Conservation (phyloP, 2,329 filamentous ascomycete genomes). For the Monosporascus sp. region DNA sequence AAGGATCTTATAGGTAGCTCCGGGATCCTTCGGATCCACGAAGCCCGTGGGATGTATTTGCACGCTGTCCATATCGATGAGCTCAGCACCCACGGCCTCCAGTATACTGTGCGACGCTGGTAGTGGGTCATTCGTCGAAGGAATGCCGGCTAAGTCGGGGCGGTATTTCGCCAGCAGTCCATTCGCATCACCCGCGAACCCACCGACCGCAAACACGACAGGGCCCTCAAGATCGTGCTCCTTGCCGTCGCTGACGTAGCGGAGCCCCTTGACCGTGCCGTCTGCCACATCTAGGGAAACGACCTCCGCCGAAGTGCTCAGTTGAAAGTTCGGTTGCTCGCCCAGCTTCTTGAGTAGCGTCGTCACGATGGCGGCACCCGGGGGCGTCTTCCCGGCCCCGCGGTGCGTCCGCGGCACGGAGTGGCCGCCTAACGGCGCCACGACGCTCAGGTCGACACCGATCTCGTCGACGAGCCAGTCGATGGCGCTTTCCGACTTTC, state of each 20-base stretch:
- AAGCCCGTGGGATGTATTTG: conserved; percentile 64
- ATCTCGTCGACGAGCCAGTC: conserved; percentile 53
- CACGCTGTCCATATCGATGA: conserved; percentile 50
- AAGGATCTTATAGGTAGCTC: conserved; percentile 52
- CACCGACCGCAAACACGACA: conserved; percentile 56
- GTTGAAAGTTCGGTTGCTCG: conserved; percentile 41
- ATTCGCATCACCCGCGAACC: conserved; percentile 56
- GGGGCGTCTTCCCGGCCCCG: conserved; percentile 49
- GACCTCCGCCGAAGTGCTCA: conserved; percentile 49
- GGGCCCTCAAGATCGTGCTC: conserved; percentile 41
- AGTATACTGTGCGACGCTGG: conserved; percentile 47
- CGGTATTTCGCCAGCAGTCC: conserved; percentile 52
- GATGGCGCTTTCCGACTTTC: conserved; percentile 42
- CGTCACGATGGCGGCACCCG: conserved; percentile 53
- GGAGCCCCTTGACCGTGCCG: conserved; percentile 43
- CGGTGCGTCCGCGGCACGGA: conserved; percentile 51
- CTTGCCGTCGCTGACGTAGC: conserved; percentile 35
- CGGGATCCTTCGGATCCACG: conserved; percentile 45
- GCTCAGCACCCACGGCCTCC: conserved; percentile 31
- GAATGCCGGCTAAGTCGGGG: conserved; percentile 53
- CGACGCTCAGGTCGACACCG: conserved; percentile 52
- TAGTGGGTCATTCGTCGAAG: conserved; percentile 57
- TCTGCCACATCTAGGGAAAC: conserved; percentile 39
- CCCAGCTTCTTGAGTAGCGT: conserved; percentile 48
- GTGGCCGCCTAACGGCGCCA: conserved; percentile 57